A percentile compares a stretch with the other conserved stretches of the same genome.
Conservation (phyloP, 768 basidiomycete species). For the Tylopilus balloui region DNA sequence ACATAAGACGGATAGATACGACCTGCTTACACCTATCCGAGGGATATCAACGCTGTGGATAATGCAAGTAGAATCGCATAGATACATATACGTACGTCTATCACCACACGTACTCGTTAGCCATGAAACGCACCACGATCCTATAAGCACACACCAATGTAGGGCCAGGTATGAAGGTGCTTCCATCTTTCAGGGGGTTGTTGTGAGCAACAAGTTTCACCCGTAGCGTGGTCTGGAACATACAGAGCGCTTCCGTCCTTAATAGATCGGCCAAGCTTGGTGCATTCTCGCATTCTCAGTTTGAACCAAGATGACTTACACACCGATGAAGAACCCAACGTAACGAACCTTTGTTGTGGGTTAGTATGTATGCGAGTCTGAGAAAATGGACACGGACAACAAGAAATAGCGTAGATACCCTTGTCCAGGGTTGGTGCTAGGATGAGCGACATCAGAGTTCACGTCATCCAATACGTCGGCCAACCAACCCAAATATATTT, state of each 20-base stretch:
- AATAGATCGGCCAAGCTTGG: background rate
- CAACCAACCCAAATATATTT: conserved; percentile 1
- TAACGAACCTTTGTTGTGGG: background rate
- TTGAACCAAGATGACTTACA: background rate
- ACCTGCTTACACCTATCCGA: background rate
- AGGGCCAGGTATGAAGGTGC: background rate
- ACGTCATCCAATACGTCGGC: background rate
- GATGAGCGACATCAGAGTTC: background rate
- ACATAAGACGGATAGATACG: background rate
- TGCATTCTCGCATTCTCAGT: background rate
- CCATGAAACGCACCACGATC: background rate
- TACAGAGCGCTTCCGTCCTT: background rate
- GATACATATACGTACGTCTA: background rate
- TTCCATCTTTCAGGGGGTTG: background rate
- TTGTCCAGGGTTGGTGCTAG: background rate
- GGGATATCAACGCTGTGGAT: background rate
- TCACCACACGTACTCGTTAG: background rate
- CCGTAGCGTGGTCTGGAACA: background rate
- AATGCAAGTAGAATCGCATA: too few species aligned
- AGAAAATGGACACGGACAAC: background rate
- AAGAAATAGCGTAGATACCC: background rate
- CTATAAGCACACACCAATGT: background rate
- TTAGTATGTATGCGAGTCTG: background rate
- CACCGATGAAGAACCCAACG: background rate
- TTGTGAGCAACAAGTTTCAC: background rate